Evolutionary conservation across 352 stramenopile genomes (phyloP), one percentile per base, ranked within the genome.

Genomic region (Globisporangium nagaii): DNA sequence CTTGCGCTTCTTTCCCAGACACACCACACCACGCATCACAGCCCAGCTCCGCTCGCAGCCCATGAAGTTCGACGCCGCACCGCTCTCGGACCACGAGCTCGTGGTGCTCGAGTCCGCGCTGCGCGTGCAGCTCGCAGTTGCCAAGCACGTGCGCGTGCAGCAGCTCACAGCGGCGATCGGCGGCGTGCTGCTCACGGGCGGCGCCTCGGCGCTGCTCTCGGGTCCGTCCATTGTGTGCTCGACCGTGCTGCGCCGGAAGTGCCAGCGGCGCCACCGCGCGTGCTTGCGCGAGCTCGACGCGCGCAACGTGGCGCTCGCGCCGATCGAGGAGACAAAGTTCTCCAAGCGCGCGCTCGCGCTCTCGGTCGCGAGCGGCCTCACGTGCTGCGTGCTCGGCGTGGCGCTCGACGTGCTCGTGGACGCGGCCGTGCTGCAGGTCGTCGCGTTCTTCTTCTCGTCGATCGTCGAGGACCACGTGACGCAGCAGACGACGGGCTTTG

Each of bases 41-140:
- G n/a, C n/a, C n/a, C n/a, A n/a, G n/a, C n/a, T n/a, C n/a, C n/a
- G n/a, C 36, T n/a, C 17, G 9, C 11, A 9, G 17, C 25, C 19
- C 4, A 56, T 56, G 49, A 42, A 52, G 50, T 63, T 63, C 17
- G 56, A 63, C 56, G 56, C 56, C 3, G 7, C 19, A 6, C 40
- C n/a, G 27, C 56, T 63, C 41, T 47, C 48, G 7, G 42, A 63
- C 42, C 31, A 63, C 32, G 56, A 68, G 46, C 56, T 71, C 45
- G 27, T 56, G 7, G 39, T 71, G 51, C 64, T 71, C 41, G 64
- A 71, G 39, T 53, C 50, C 20, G 66, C 64, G 5, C 51, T 71
- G 27, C 64, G 64, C 39, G 64, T 71, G 45, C 64, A 71, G 56
- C 47, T 71, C 30, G 37, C 58, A 8, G 60, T 71, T 20, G 41